phyloP scores from a whole-genome alignment of 2,329 filamentous ascomycete species.

The Alternaria sp. region DNA sequence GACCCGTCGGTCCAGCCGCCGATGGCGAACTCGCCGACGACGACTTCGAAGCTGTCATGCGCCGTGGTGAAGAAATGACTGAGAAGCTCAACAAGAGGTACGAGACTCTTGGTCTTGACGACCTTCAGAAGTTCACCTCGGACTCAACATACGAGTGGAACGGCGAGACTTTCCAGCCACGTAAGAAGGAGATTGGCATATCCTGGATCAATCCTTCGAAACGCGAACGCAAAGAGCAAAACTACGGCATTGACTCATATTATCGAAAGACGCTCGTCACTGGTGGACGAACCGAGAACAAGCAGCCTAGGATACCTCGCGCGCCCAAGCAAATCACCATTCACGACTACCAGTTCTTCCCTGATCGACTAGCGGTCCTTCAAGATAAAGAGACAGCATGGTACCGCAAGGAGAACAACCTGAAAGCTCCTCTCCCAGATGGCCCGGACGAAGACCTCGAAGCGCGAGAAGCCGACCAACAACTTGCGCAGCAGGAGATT shows the following conservation, averaged over 20 bases:
- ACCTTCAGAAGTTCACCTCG: conserved; percentile 96
- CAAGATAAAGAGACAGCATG: conserved; percentile 96
- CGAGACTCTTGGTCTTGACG: conserved; percentile 95
- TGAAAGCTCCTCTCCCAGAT: conserved; percentile 90
- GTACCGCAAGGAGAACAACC: conserved; percentile 94
- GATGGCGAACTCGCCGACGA: conserved; percentile 77
- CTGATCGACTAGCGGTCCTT: conserved; percentile 79
- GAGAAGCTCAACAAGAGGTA: conserved; percentile 92
- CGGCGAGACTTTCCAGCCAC: conserved; percentile 90
- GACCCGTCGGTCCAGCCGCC: conserved; percentile 67
- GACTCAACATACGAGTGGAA: conserved; percentile 99
- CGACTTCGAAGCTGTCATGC: conserved; percentile 88
- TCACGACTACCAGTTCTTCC: conserved; percentile 98
- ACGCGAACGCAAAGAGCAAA: conserved; percentile 96
- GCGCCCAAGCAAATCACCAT: conserved; percentile 91
- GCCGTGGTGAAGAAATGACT: conserved; percentile 86
- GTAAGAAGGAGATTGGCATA: conserved; percentile 84
- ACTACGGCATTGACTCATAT: conserved; percentile 98
- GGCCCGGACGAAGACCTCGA: conserved; percentile 87
- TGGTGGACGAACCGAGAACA: conserved; percentile 77
- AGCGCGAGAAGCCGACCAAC: conserved; percentile 86
- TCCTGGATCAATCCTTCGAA: conserved; percentile 99
- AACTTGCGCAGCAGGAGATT: conserved; percentile 88
- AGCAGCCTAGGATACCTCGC: conserved; percentile 93
- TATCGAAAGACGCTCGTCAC: conserved; percentile 91